Percentiles rank a stretch among this genome's conserved stretches.
phyloP scores from a whole-genome alignment of 345 rosid genomes.

The Triadica sebifera region DNA sequence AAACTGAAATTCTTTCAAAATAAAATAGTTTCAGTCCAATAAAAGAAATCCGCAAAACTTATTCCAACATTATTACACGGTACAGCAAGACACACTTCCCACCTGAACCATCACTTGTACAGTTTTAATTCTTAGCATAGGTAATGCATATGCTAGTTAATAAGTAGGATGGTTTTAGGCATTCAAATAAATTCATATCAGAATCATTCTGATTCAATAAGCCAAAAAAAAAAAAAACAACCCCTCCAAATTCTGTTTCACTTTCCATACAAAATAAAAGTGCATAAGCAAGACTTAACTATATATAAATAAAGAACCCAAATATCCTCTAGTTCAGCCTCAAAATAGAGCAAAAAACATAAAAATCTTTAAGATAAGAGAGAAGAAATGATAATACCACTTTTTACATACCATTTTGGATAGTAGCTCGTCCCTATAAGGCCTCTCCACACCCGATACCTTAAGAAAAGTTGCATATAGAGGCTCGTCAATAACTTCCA shows the following conservation, averaged over 20 bases:
- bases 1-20: not conserved
- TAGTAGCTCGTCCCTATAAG: conserved; percentile 60
- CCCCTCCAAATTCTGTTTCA: not conserved
- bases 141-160: not conserved
- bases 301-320: not conserved
- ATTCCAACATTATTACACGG: too few relatives aligned
- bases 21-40: not conserved
- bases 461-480: conserved; percentile 59
- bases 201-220: not conserved
- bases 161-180: not conserved
- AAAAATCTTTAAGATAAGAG: too few relatives aligned
- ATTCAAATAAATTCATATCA: not conserved
- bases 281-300: not conserved
- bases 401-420: conserved; percentile 50
- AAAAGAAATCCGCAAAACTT: too few relatives aligned
- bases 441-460: conserved; percentile 54
- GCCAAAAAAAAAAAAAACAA: not conserved
- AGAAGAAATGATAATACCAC: not conserved
- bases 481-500: conserved; percentile 74
- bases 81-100: not conserved
- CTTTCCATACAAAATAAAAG: not conserved
- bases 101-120: not conserved
- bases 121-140: not conserved
- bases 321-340: not conserved
- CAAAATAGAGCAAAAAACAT: too few relatives aligned